Evolutionary conservation across 2,329 filamentous ascomycete genomes (phyloP).

Genomic region (Cercospora zeina): DNA sequence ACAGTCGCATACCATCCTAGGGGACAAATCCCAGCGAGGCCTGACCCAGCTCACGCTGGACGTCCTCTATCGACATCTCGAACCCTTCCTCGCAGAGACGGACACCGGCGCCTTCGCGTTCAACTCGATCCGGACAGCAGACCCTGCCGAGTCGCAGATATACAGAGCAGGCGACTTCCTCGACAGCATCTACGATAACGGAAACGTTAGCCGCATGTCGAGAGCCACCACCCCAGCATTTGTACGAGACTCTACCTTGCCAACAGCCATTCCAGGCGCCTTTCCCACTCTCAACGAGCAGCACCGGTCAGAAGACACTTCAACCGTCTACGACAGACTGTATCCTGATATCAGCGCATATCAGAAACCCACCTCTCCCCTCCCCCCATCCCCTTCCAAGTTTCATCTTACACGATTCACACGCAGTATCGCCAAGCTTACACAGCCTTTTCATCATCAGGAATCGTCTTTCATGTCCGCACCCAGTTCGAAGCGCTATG

Average conservation of each 20-base stretch:
- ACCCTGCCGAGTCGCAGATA: slow-evolving; percentile 78
- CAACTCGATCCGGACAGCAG: slow-evolving; percentile 71
- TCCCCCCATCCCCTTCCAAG: slow-evolving; percentile 26
- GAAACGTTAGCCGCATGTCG: slow-evolving; percentile 47
- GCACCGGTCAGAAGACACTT: slow-evolving; percentile 27
- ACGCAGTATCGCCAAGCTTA: slow-evolving; percentile 36
- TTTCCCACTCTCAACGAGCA: slow-evolving; percentile 31
- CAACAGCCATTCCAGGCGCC: slow-evolving; percentile 31
- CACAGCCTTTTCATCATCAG: slow-evolving; percentile 34
- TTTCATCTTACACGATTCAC: slow-evolving; percentile 27
- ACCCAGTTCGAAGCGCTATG: slow-evolving; percentile 53
- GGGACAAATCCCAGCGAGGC: slow-evolving; percentile 80
- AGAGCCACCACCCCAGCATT: slow-evolving; percentile 51
- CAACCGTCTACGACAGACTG: slow-evolving; percentile 37
- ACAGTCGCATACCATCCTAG: slow-evolving; percentile 93
- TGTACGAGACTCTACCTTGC: slow-evolving; percentile 41
- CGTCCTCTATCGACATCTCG: slow-evolving; percentile 80
- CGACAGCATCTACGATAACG: slow-evolving; percentile 73
- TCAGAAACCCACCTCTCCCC: slow-evolving; percentile 26
- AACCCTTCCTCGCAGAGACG: slow-evolving; percentile 66
- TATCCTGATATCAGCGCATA: slow-evolving; percentile 37
- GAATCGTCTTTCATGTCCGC: slow-evolving; percentile 45
- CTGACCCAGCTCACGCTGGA: slow-evolving; percentile 90
- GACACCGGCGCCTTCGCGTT: slow-evolving; percentile 61
- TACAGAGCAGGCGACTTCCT: slow-evolving; percentile 74